phyloP scores from a whole-genome alignment of 148 eudicot species.

The Diospyros lotus region DNA sequence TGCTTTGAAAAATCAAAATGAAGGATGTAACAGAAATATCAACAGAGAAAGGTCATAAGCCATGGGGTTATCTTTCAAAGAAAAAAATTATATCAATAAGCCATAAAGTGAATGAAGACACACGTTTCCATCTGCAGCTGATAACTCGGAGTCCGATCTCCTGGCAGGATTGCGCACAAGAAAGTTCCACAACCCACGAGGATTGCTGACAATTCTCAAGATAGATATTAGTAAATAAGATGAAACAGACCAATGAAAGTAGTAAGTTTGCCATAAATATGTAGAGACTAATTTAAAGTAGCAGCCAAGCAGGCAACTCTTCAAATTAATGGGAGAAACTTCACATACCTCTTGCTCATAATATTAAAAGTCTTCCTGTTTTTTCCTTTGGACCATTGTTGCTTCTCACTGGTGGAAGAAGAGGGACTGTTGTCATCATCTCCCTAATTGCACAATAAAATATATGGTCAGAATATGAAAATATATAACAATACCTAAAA shows the following conservation, averaged over 20 bases:
- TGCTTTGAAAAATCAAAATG: not conserved
- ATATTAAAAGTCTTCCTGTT: slow-evolving; percentile 26
- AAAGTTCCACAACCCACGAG: slow-evolving; percentile 71
- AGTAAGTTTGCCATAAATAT: not conserved
- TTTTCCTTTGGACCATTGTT: slow-evolving; percentile 27
- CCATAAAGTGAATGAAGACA: slow-evolving; percentile 19
- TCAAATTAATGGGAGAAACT: slow-evolving; percentile 10
- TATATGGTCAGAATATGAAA: slow-evolving; percentile 1
- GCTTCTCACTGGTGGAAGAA: slow-evolving; percentile 30
- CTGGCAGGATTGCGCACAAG: slow-evolving; percentile 42
- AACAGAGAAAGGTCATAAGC: not conserved
- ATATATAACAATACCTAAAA: not conserved
- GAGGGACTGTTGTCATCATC: slow-evolving; percentile 40
- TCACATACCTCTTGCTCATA: slow-evolving; percentile 43
- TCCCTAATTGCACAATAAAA: slow-evolving; percentile 37
- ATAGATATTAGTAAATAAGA: slow-evolving; percentile 1
- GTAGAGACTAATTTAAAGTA: not conserved
- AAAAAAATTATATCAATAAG: not conserved
- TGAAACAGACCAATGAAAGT: not conserved
- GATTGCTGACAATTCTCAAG: slow-evolving; percentile 33
- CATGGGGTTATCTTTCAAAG: too few species aligned
- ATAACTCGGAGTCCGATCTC: slow-evolving; percentile 36
- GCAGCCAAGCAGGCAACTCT: not conserved
- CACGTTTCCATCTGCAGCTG: slow-evolving; percentile 43
- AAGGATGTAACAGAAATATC: not conserved